A percentile compares a stretch with the other conserved stretches of the same genome.
Conservation (phyloP, 2,329 filamentous ascomycete species). For the Huntiella bhutanensis region DNA sequence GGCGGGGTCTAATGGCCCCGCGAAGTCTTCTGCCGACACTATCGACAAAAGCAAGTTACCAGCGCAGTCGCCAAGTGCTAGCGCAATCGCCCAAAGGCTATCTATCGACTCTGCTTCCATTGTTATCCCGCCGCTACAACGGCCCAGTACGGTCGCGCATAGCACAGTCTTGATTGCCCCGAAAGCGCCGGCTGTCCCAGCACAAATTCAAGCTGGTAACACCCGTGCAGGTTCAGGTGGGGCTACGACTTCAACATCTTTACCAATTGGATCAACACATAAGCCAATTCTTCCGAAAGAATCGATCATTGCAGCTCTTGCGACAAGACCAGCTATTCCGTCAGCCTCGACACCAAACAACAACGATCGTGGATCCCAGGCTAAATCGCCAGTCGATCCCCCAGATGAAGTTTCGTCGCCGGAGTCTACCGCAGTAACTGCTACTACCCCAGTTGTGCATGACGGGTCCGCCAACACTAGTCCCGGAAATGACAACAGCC, state of each 20-base stretch:
- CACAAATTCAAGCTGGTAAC: too few relatives aligned
- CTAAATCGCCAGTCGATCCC: background rate
- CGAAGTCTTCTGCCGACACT: background rate
- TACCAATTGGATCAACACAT: too few relatives aligned
- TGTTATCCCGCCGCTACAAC: too few relatives aligned
- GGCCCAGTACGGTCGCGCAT: too few relatives aligned
- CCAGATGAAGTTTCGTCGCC: conserved; percentile 28
- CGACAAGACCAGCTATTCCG: background rate
- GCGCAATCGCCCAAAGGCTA: background rate
- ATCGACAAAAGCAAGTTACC: background rate
- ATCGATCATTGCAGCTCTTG: too few relatives aligned
- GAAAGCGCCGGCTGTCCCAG: too few relatives aligned
- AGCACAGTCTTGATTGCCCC: too few relatives aligned
- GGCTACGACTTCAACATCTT: too few relatives aligned
- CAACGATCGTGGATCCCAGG: background rate
- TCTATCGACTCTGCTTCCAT: background rate
- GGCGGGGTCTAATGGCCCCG: background rate
- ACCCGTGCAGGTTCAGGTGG: too few relatives aligned
- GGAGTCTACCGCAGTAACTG: conserved; percentile 52
- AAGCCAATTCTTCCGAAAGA: too few relatives aligned
- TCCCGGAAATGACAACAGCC: conserved; percentile 40
- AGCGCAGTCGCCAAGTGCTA: background rate
- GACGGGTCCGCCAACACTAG: conserved; percentile 56
- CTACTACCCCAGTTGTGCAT: conserved; percentile 50
- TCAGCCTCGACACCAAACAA: background rate